These are phyloP conservation scores for Solanum appendiculatum DNA, from an alignment of 257 asterid genomes.

Conservation along the genomic window DNA sequence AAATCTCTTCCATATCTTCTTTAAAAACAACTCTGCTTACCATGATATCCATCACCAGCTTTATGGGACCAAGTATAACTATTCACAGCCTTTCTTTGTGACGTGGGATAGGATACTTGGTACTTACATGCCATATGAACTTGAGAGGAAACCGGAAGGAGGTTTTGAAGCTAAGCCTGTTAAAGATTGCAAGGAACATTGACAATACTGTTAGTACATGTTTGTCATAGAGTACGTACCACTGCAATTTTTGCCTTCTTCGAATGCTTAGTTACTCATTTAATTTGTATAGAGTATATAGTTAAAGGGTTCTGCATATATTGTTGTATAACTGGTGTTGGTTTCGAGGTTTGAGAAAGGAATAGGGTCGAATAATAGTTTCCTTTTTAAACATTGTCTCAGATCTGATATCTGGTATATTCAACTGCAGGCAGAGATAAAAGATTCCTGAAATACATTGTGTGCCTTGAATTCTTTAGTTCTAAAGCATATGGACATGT, in stretches of 20 bases:
- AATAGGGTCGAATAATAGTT: not conserved
- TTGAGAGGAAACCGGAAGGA: constrained; percentile 56
- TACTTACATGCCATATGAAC: constrained; percentile 81
- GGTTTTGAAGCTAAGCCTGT: constrained; percentile 75
- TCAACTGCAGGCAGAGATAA: not conserved
- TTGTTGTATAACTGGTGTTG: constrained; percentile 28
- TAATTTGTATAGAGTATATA: constrained; percentile 42
- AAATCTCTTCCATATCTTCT: constrained; percentile 62
- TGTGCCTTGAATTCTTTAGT: not conserved
- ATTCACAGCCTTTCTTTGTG: constrained; percentile 89
- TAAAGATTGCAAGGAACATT: constrained; percentile 52
- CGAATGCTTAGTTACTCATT: constrained; percentile 16
- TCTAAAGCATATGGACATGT: not conserved
- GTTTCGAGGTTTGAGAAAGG: constrained; percentile 9
- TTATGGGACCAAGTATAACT: constrained; percentile 71
- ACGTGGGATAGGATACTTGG: constrained; percentile 79
- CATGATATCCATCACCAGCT: constrained; percentile 91
- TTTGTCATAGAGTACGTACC: constrained; percentile 23
- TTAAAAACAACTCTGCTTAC: constrained; percentile 75
- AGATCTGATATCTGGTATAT: not conserved
- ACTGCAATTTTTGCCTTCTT: constrained; percentile 6
- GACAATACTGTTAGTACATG: constrained; percentile 4
- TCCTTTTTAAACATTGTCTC: not conserved
- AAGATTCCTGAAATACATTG: not conserved
- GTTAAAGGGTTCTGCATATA: constrained; percentile 9